Conservation (phyloP, 2,329 filamentous ascomycete species). For the Aureobasidium zeae region DNA sequence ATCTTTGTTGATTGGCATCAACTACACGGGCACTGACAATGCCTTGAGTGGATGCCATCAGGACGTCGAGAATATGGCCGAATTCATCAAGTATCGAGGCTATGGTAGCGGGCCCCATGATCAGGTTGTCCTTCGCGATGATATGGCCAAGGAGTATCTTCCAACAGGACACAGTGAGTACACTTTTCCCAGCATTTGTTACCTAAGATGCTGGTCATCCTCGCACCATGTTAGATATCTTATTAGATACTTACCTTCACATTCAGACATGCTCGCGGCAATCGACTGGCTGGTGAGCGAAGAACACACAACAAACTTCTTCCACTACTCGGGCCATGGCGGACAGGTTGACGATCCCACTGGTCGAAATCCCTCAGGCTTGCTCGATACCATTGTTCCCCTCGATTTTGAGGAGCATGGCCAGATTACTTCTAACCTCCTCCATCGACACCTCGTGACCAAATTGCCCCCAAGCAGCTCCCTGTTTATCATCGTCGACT, state of each 20-base stretch:
- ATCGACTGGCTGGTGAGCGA: slow-evolving; percentile 50
- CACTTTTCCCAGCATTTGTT: too few relatives aligned
- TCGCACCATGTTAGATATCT: too few relatives aligned
- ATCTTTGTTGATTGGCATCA: slow-evolving; percentile 46
- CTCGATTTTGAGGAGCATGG: slow-evolving; percentile 30
- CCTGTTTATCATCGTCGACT: slow-evolving; percentile 51
- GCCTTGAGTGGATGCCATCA: slow-evolving; percentile 41
- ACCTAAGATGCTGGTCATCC: too few relatives aligned
- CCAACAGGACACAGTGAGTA: slow-evolving; percentile 26
- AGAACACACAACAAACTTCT: slow-evolving; percentile 44
- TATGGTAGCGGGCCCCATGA: slow-evolving; percentile 34
- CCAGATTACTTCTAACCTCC: slow-evolving; percentile 44
- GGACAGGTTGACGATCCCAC: slow-evolving; percentile 42
- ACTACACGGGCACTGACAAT: slow-evolving; percentile 39
- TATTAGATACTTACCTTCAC: too few relatives aligned
- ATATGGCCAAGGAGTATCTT: slow-evolving; percentile 27
- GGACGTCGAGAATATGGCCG: slow-evolving; percentile 41
- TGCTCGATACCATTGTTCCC: slow-evolving; percentile 13
- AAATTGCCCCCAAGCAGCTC: slow-evolving; percentile 42
- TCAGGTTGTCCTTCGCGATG: slow-evolving; percentile 40
- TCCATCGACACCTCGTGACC: slow-evolving; percentile 46
- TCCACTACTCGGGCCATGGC: slow-evolving; percentile 53
- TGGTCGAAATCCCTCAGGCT: slow-evolving; percentile 25
- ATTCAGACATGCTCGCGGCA: slow-evolving; percentile 39
- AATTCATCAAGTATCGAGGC: slow-evolving; percentile 37